Evolutionary conservation across 495 filamentous ascomycete species (phyloP).

Genomic region (Penicillium mononematosum): DNA sequence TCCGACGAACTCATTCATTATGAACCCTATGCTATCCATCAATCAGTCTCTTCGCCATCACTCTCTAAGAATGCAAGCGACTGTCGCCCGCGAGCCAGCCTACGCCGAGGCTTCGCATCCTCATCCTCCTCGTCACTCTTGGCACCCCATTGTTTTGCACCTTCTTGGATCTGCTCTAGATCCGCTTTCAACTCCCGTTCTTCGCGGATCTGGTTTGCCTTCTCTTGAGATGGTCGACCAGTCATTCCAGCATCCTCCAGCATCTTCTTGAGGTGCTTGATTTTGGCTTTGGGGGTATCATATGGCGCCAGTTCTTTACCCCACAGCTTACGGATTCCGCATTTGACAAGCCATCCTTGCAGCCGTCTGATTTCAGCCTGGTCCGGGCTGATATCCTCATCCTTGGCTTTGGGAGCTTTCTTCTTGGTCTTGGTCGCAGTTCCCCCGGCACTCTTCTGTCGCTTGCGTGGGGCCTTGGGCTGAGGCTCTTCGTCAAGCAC

Average conservation of each 20-base stretch:
- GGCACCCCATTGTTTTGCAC: conserved; percentile 72
- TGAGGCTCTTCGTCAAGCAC: conserved; percentile 69
- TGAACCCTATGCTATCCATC: conserved; percentile 19
- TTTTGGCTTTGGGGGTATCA: conserved; percentile 74
- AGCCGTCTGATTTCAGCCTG: conserved; percentile 86
- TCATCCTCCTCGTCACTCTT: conserved; percentile 44
- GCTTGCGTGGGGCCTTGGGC: conserved; percentile 52
- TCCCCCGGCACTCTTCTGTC: conserved; percentile 36
- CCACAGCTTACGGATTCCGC: conserved; percentile 94
- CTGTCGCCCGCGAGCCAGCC: conserved; percentile 44
- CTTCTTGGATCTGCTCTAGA: conserved; percentile 76
- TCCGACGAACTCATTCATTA: not conserved
- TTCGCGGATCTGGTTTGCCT: conserved; percentile 82
- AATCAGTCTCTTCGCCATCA: conserved; percentile 56
- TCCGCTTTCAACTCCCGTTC: conserved; percentile 77
- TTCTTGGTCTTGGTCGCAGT: conserved; percentile 34
- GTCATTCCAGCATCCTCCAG: conserved; percentile 81
- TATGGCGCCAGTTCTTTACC: conserved; percentile 72
- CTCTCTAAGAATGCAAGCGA: conserved; percentile 55
- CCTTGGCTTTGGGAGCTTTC: conserved; percentile 37
- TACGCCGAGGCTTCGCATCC: conserved; percentile 38
- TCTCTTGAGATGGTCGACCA: conserved; percentile 79
- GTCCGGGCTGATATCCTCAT: conserved; percentile 58
- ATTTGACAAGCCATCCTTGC: conserved; percentile 84
- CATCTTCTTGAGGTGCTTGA: conserved; percentile 74